These are phyloP conservation scores for Dicorynia guianensis DNA, from an alignment of 306 rosid species.

Conservation along the genomic window DNA sequence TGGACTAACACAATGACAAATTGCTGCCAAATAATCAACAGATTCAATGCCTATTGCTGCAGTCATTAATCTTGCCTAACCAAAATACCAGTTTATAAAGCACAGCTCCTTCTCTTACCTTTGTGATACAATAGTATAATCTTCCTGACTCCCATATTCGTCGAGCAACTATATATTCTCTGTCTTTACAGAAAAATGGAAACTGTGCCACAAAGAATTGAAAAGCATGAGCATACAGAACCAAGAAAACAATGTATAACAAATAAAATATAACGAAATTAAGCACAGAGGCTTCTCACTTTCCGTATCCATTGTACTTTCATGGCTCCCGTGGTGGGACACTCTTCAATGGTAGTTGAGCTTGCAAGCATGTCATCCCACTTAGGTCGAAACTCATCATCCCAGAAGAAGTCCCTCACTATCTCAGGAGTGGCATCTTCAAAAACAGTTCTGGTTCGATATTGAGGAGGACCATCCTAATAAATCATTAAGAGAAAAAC, in stretches of 20 bases:
- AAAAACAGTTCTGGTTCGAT: constrained; percentile 62
- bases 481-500: constrained; percentile 25
- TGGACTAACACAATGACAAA: neutral
- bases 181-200: constrained; percentile 75
- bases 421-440: constrained; percentile 71
- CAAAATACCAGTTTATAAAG: neutral
- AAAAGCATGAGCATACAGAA: constrained; percentile 37
- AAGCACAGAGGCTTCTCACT: constrained; percentile 36
- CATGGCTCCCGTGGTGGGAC: constrained; percentile 66
- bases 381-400: constrained; percentile 59
- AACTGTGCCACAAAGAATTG: constrained; percentile 59
- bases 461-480: constrained; percentile 66
- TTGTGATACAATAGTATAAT: constrained; percentile 67
- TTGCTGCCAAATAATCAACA: neutral
- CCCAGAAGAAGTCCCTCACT: constrained; percentile 71
- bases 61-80: neutral
- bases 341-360: constrained; percentile 59
- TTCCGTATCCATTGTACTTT: constrained; percentile 66
- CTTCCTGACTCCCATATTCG: constrained; percentile 74
- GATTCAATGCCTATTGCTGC: neutral
- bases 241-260: constrained; percentile 7
- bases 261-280: neutral
- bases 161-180: constrained; percentile 73
- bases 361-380: constrained; percentile 66
- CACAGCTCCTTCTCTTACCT: constrained; percentile 49